Conservation (phyloP, 129 eudicot species). For the Oenanthe sinensis region DNA sequence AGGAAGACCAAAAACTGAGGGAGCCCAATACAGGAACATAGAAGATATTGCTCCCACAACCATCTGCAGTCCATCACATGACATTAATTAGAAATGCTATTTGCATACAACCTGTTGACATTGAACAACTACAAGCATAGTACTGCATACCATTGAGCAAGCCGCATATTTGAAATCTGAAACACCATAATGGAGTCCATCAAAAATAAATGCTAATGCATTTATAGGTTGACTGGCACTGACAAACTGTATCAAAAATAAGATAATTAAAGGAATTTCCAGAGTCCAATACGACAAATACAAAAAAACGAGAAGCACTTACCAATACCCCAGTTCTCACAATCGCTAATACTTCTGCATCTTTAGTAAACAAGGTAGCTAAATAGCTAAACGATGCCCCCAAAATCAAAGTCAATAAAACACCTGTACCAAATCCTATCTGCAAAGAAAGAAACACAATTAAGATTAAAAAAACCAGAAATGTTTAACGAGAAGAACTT, state of each 20-base stretch:
- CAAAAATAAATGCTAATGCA: conserved; percentile 83
- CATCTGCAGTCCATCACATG: conserved; percentile 45
- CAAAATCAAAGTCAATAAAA: conserved; percentile 56
- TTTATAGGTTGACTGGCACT: conserved; percentile 86
- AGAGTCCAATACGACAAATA: not conserved
- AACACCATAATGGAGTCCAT: conserved; percentile 93
- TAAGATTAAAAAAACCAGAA: not conserved
- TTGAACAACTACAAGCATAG: not conserved
- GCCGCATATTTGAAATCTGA: conserved; percentile 94
- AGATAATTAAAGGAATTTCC: conserved; percentile 1
- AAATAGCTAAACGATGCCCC: conserved; percentile 66
- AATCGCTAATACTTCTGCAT: conserved; percentile 47
- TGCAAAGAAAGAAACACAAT: conserved; percentile 22
- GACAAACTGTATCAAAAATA: conserved; percentile 56
- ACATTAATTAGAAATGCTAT: not conserved
- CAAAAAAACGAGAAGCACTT: conserved; percentile 7
- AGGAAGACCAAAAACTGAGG: conserved; percentile 63
- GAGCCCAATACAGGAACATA: conserved; percentile 58
- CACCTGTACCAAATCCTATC: conserved; percentile 70
- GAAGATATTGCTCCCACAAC: conserved; percentile 69
- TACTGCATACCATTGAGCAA: conserved; percentile 58
- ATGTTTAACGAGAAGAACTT: not conserved
- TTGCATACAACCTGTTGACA: conserved; percentile 1
- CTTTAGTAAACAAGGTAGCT: conserved; percentile 68
- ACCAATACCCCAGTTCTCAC: conserved; percentile 77